A percentile compares a stretch with the other conserved stretches of the same genome.
phyloP scores from a whole-genome alignment of 1,284 basidiomycete species.

The Lentinula novae-zelandiae region DNA sequence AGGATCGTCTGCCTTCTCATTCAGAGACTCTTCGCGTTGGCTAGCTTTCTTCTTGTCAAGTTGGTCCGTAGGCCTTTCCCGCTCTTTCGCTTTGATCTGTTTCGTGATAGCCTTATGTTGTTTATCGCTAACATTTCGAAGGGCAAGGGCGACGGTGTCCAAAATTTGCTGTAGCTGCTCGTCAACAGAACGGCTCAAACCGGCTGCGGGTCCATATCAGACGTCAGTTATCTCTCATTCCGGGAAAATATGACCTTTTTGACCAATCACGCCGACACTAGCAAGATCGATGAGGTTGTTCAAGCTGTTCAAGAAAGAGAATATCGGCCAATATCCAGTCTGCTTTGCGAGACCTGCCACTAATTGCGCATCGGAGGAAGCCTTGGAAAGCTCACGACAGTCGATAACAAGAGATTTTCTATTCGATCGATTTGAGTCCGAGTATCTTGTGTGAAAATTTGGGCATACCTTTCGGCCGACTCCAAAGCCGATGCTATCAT shows the following conservation, averaged over 20 bases:
- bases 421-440: slow-evolving; percentile 6
- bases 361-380: slow-evolving; percentile 70
- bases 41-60: neutral
- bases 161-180: slow-evolving; percentile 87
- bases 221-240: neutral
- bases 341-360: slow-evolving; percentile 72
- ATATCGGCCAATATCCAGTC: slow-evolving; percentile 90
- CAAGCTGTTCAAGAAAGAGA: slow-evolving; percentile 84
- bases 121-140: slow-evolving; percentile 60
- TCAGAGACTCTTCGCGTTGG: slow-evolving; percentile 9
- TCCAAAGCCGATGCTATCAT: slow-evolving; percentile 65
- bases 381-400: slow-evolving; percentile 73
- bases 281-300: slow-evolving; percentile 92
- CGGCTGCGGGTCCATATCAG: slow-evolving; percentile 47
- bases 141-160: slow-evolving; percentile 71
- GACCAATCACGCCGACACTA: slow-evolving; percentile 89
- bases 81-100: slow-evolving; percentile 31
- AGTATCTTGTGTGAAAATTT: slow-evolving; percentile 2
- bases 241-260: slow-evolving; percentile 65
- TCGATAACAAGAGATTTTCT: slow-evolving; percentile 80
- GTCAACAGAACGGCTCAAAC: slow-evolving; percentile 79
- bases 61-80: slow-evolving; percentile 31
- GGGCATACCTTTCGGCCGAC: slow-evolving; percentile 53
- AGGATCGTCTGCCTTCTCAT: slow-evolving; percentile 20
- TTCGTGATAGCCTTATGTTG: slow-evolving; percentile 44